Evolutionary conservation across 2,329 filamentous ascomycete genomes (phyloP).

Genomic region (Talaromyces piceae): DNA sequence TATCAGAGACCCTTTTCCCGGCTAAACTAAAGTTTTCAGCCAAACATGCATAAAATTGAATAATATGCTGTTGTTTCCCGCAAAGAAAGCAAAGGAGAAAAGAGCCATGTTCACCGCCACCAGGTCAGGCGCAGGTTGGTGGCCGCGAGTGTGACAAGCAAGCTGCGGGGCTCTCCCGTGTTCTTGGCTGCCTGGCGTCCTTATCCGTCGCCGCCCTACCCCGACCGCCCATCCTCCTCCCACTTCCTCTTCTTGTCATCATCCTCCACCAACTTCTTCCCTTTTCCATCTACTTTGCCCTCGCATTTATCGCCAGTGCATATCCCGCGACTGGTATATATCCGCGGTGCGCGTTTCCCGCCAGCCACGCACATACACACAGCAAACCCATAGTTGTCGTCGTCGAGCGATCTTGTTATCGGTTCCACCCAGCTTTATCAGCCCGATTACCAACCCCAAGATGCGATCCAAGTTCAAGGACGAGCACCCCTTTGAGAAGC

Average conservation of each 20-base stretch:
- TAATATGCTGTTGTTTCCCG: too few relatives aligned
- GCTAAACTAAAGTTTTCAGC: too few relatives aligned
- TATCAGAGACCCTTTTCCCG: too few relatives aligned
- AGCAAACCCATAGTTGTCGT: background rate
- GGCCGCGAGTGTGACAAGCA: background rate
- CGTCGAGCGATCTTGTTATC: constrained; percentile 14
- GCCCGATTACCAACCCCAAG: constrained; percentile 34
- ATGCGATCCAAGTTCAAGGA: constrained; percentile 99
- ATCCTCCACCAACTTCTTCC: constrained; percentile 14
- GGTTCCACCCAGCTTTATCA: constrained; percentile 13
- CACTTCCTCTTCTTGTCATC: constrained; percentile 11
- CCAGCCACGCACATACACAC: background rate
- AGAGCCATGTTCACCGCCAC: background rate
- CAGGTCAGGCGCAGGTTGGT: constrained; percentile 3
- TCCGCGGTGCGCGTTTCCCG: constrained; percentile 6
- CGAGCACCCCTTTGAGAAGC: constrained; percentile 99
- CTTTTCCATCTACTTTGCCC: constrained; percentile 15
- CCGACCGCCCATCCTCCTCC: constrained; percentile 19
- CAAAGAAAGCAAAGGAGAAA: too few relatives aligned
- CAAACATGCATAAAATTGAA: too few relatives aligned
- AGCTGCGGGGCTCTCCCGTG: constrained; percentile 8
- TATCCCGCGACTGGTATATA: constrained; percentile 11
- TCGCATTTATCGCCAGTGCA: background rate
- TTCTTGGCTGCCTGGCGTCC: constrained; percentile 10
- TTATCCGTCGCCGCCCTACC: constrained; percentile 10